Percentiles rank a stretch among this genome's conserved stretches.
Conservation (phyloP, 2,329 filamentous ascomycete species). For the Sodiomyces alkalinus region DNA sequence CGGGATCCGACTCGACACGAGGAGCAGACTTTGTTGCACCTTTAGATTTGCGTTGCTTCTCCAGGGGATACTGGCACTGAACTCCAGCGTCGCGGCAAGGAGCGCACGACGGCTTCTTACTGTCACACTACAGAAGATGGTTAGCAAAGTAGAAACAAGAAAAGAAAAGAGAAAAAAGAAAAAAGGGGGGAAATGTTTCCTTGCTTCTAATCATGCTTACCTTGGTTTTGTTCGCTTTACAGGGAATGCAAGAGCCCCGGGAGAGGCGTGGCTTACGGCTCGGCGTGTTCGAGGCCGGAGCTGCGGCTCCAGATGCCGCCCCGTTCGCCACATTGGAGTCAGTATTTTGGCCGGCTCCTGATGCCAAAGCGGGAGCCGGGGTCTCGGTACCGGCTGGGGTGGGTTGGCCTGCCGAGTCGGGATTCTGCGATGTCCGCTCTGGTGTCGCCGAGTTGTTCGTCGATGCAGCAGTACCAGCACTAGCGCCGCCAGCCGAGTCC, state of each 20-base stretch:
- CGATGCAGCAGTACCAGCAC: conserved; percentile 10
- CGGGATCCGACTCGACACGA: conserved; percentile 5
- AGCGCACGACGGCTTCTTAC: conserved; percentile 22
- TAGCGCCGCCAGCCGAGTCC: conserved; percentile 11
- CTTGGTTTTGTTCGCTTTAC: conserved; percentile 22
- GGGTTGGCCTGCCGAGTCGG: too few species aligned
- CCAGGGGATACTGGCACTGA: conserved; percentile 24
- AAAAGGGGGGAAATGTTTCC: too few species aligned
- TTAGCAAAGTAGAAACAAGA: too few species aligned
- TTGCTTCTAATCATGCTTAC: conserved; percentile 10
- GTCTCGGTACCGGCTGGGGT: too few species aligned
- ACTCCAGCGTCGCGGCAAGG: conserved; percentile 17
- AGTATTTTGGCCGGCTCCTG: too few species aligned
- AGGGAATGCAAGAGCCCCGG: conserved; percentile 19
- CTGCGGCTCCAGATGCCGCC: background rate
- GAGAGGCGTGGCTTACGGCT: conserved; percentile 11
- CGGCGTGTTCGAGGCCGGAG: conserved; percentile 2
- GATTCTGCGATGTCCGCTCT: conserved; percentile 7
- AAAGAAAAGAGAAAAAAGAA: too few species aligned
- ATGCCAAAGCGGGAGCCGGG: too few species aligned
- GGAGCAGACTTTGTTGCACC: conserved; percentile 7
- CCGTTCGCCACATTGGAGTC: too few species aligned
- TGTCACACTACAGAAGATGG: conserved; percentile 21
- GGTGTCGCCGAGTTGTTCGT: conserved; percentile 12
- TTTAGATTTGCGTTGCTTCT: conserved; percentile 11